Conservation (phyloP, 352 stramenopile genomes). For the Bremia lactucae region DNA sequence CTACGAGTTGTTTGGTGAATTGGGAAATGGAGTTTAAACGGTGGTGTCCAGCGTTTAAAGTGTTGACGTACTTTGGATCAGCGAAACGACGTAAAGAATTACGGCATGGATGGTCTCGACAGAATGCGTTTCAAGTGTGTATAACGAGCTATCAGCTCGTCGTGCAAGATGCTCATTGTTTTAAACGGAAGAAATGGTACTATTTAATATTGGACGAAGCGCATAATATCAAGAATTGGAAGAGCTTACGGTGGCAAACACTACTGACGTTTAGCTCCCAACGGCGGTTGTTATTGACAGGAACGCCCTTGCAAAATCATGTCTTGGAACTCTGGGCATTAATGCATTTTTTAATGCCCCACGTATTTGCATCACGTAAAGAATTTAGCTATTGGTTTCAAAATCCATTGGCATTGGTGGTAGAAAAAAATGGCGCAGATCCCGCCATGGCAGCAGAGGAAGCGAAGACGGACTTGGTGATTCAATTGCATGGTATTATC, state of each 20-base stretch:
- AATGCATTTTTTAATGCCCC: conserved; percentile 98
- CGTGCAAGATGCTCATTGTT: conserved; percentile 94
- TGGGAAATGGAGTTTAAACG: conserved; percentile 99
- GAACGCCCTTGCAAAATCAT: conserved; percentile 97
- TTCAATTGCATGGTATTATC: conserved; percentile 94
- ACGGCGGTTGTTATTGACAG: conserved; percentile 87
- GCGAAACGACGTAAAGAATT: conserved; percentile 90
- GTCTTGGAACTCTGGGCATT: conserved; percentile 97
- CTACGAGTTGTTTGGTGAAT: conserved; percentile 96
- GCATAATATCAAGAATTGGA: conserved; percentile 99
- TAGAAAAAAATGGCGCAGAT: conserved; percentile 50
- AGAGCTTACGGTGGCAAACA: conserved; percentile 96
- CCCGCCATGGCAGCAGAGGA: conserved; percentile 58
- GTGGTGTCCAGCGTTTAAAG: conserved; percentile 94
- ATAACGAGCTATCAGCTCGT: conserved; percentile 99
- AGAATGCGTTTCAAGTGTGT: conserved; percentile 94
- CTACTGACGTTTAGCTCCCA: conserved; percentile 96
- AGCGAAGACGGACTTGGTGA: conserved; percentile 65
- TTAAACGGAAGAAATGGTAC: conserved; percentile 99
- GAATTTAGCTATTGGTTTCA: conserved; percentile 98
- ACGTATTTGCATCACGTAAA: conserved; percentile 88
- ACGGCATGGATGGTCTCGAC: conserved; percentile 91
- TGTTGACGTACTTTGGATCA: conserved; percentile 98
- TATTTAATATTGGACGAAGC: conserved; percentile 98
- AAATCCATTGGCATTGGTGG: conserved; percentile 88